Conservation (phyloP, 345 rosid genomes). For the Pistacia integerrima region DNA sequence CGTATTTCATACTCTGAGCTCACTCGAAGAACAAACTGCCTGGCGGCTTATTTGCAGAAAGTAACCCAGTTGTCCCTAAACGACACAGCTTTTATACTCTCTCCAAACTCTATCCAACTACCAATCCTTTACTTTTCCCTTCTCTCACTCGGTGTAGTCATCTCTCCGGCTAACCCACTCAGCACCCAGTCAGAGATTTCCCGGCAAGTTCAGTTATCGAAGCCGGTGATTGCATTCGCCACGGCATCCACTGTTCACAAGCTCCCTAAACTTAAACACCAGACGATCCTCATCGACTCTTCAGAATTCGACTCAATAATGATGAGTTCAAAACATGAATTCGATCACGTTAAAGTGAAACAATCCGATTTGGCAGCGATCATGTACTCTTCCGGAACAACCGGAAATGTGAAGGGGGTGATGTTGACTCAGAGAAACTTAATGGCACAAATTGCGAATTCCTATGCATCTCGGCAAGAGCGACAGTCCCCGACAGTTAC, state of each 20-base stretch:
- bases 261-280: conserved; percentile 21
- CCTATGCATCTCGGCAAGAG: not conserved
- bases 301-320: conserved; percentile 23
- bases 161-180: conserved; percentile 33
- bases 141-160: conserved; percentile 30
- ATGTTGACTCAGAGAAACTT: conserved; percentile 40
- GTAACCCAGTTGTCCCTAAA: conserved; percentile 19
- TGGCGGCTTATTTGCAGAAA: not conserved
- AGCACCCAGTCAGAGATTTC: conserved; percentile 28
- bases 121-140: conserved; percentile 33
- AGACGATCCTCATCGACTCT: conserved; percentile 27
- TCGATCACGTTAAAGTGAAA: conserved; percentile 12
- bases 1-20: conserved; percentile 10
- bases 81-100: conserved; percentile 31
- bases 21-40: not conserved
- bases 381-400: conserved; percentile 45
- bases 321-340: not conserved
- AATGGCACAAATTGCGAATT: conserved; percentile 6
- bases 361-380: conserved; percentile 39
- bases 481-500: conserved; percentile 12
- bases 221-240: conserved; percentile 34
- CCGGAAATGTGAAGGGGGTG: conserved; percentile 40
- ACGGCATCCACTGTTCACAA: conserved; percentile 22
- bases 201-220: conserved; percentile 21
- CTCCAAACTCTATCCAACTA: conserved; percentile 15